Conservation (phyloP, 2,329 filamentous ascomycete genomes). For the Drechslerella stenobrocha region DNA sequence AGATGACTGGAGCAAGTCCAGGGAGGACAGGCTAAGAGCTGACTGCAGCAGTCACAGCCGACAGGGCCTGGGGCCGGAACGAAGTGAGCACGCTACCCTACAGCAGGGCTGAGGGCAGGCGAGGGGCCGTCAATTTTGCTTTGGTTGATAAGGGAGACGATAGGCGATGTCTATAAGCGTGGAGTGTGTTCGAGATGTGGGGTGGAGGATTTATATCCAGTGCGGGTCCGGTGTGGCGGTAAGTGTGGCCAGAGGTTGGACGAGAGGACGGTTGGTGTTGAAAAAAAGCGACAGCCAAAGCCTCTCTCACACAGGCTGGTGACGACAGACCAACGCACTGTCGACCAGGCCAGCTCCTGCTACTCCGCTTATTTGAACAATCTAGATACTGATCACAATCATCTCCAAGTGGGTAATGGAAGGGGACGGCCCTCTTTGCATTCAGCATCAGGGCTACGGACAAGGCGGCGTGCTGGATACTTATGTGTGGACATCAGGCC, state of each 20-base stretch:
- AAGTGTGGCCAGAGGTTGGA: neutral
- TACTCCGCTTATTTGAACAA: neutral
- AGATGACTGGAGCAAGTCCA: neutral
- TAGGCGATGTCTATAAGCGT: neutral
- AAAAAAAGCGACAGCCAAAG: neutral
- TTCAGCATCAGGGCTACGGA: no score
- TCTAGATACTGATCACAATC: neutral
- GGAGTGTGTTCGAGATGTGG: neutral
- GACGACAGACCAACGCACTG: conserved; percentile 6
- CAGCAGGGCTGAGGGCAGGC: neutral
- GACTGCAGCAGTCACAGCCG: conserved; percentile 2
- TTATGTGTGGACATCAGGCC: neutral
- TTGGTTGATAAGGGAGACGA: neutral
- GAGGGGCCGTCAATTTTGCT: neutral
- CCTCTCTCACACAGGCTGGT: neutral
- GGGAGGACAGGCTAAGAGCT: neutral
- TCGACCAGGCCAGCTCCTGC: neutral
- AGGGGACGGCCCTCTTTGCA: no score
- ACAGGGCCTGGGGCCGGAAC: neutral
- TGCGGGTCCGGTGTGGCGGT: neutral
- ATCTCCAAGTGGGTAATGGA: neutral
- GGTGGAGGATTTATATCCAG: neutral
- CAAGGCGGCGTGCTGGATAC: no score
- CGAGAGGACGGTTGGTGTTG: neutral
- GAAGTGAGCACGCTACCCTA: neutral